Evolutionary conservation across 352 stramenopile species (phyloP).

Genomic region (Pilasporangium apinafurcum): DNA sequence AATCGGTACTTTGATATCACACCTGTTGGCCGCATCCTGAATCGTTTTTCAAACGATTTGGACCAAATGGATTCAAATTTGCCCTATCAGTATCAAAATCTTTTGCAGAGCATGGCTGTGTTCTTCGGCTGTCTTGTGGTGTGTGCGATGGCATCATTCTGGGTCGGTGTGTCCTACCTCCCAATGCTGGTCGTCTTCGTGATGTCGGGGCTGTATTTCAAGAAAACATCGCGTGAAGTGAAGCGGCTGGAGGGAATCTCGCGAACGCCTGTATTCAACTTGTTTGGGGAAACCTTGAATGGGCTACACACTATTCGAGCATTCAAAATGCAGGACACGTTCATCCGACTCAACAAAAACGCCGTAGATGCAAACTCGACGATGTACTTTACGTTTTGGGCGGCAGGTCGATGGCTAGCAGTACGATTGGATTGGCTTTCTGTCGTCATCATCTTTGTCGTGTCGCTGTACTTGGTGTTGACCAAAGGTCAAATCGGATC

Average conservation of each 20-base stretch:
- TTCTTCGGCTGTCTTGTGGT: constrained; percentile 16
- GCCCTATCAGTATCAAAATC: constrained; percentile 25
- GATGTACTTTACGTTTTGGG: constrained; percentile 18
- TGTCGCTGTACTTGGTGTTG: constrained; percentile 77
- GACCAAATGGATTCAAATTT: constrained; percentile 36
- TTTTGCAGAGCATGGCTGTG: constrained; percentile 15
- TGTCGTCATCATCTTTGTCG: constrained; percentile 72
- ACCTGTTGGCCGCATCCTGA: constrained; percentile 39
- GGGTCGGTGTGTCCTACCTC: constrained; percentile 18
- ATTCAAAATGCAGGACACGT: constrained; percentile 27
- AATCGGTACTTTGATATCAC: constrained; percentile 52
- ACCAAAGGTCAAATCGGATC: constrained; percentile 22
- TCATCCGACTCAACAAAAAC: constrained; percentile 27
- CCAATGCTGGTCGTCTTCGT: constrained; percentile 54
- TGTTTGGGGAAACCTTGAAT: constrained; percentile 88
- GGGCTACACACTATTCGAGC: constrained; percentile 89
- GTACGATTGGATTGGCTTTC: constrained; percentile 77
- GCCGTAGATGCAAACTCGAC: constrained; percentile 23
- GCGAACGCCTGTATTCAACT: constrained; percentile 84
- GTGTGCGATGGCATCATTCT: constrained; percentile 6
- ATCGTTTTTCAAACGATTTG: constrained; percentile 40
- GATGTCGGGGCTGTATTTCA: constrained; percentile 72
- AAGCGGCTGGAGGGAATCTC: constrained; percentile 91
- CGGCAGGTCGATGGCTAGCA: constrained; percentile 84
- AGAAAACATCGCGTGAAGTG: constrained; percentile 72